Evolutionary conservation across 2,329 filamentous ascomycete species (phyloP).

Genomic region (Pseudohalonectria lignicola): DNA sequence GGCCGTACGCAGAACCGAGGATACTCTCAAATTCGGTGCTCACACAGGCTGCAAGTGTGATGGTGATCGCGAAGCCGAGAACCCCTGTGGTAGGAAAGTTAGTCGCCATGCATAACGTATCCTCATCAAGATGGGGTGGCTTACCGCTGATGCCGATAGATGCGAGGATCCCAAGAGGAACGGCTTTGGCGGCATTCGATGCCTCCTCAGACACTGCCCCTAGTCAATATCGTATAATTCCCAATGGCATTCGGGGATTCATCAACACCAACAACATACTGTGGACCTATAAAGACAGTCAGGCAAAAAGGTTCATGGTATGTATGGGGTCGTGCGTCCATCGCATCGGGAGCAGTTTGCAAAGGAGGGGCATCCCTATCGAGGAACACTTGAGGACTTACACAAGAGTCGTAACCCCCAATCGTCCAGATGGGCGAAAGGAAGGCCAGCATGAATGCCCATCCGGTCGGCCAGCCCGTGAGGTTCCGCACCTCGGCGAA

Average conservation of each 20-base stretch:
- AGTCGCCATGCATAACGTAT: too few species aligned
- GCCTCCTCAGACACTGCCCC: constrained; percentile 51
- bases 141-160: constrained; percentile 35
- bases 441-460: constrained; percentile 50
- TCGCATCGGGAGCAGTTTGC: too few species aligned
- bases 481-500: constrained; percentile 46
- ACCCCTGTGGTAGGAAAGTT: too few species aligned
- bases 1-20: constrained; percentile 37
- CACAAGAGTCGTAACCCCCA: constrained; percentile 44
- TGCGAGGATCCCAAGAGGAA: constrained; percentile 46
- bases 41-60: constrained; percentile 47
- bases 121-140: too few species aligned
- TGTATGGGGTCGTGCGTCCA: too few species aligned
- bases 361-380: too few species aligned
- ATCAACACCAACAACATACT: constrained; percentile 1
- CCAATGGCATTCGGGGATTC: not conserved
- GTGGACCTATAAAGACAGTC: constrained; percentile 11
- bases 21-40: constrained; percentile 37
- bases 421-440: constrained; percentile 52
- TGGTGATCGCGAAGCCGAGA: constrained; percentile 45
- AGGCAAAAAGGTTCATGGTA: too few species aligned
- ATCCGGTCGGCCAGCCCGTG: constrained; percentile 45
- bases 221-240: too few species aligned
- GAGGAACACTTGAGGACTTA: too few species aligned
- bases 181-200: constrained; percentile 39